Base-by-base conservation (phyloP, 2,329 filamentous ascomycete species). In the Talaromyces sp. region DNA sequence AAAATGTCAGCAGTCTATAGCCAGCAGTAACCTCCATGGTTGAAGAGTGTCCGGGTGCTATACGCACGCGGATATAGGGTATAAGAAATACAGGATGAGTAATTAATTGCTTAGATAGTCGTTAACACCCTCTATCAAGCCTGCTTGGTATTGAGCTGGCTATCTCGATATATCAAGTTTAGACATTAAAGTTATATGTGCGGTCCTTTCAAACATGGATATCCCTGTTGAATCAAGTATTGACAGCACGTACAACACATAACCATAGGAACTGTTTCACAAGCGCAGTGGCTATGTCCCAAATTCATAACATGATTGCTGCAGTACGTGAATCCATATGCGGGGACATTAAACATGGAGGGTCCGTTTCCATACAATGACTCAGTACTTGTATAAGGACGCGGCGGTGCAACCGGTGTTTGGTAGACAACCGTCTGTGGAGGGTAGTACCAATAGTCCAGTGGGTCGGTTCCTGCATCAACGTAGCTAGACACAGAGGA, bases 331-430 rank as follows among this genome's bases (percentile, higher is more conserved):
- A 31, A 43, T 17, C 25, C 39, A 43, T 11, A 41, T 27, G 33
- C n/a, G 19, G 47, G 33, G 9, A 22, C 33, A 19, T 31, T 45
- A 25, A 19, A 43, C 9, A 15, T n/a, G 22, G 45, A 39, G 6
- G 45, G 27, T n/a, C 47, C 15, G 17, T n/a, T 15, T 62, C 15
- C 22, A 33, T 31, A 54, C 17, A 31, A 27, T 27, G 33, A 33
- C 22, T 43, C 60, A 33, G 25, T 17, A 5, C 35, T 62, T n/a
- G 60, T 62, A 43, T 54, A 62, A 15, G 60, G 60, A 4, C 19
- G 58, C 27, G 58, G 58, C 4, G 60, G 47, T 54, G 35, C 22
- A 17, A 35, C 11, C 11, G 33, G 19, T 15, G 19, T 37, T 10
- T 22, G 31, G 6, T 8, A 11, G 11, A 13, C 2, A 17, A 15